phyloP scores from a whole-genome alignment of 176 grass and related monocot genomes.

The Musa schizocarpa region DNA sequence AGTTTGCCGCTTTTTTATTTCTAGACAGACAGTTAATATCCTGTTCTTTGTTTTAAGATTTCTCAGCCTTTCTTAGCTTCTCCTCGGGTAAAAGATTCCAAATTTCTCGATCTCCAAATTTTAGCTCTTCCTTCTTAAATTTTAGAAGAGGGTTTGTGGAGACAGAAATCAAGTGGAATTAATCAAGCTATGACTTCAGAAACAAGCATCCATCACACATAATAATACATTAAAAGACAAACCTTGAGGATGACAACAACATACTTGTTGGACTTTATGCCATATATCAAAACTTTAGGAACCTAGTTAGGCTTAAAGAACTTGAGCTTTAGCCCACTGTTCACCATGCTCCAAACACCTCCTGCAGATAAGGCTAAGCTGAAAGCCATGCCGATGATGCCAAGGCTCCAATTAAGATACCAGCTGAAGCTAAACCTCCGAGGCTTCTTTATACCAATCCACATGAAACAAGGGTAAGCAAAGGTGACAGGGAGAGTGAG shows the following conservation, averaged over 20 bases:
- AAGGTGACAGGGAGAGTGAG: slow-evolving; percentile 83
- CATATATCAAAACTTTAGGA: not conserved
- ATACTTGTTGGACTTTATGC: not conserved
- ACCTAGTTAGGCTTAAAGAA: slow-evolving; percentile 87
- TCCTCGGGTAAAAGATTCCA: no score
- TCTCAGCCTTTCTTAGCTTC: no score
- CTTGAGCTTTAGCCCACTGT: slow-evolving; percentile 81
- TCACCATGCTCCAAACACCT: slow-evolving; percentile 88
- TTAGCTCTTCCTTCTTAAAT: no score
- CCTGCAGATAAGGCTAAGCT: slow-evolving; percentile 65
- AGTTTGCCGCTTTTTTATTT: no score
- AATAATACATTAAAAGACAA: not conserved
- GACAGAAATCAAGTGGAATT: not conserved
- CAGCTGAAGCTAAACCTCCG: slow-evolving; percentile 64
- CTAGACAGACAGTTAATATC: no score
- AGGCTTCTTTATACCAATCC: slow-evolving; percentile 90
- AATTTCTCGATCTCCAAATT: no score
- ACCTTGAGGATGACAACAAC: not conserved
- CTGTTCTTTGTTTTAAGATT: no score
- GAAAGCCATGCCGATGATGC: slow-evolving; percentile 56
- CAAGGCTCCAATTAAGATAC: slow-evolving; percentile 93
- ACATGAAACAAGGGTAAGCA: slow-evolving; percentile 97
- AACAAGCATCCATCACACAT: not conserved
- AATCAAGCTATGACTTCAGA: not conserved
- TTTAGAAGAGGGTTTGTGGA: not conserved